Percentiles rank a stretch among this genome's conserved stretches.
phyloP scores from a whole-genome alignment of 2,329 filamentous ascomycete species.

The Fusarium veterinarium region DNA sequence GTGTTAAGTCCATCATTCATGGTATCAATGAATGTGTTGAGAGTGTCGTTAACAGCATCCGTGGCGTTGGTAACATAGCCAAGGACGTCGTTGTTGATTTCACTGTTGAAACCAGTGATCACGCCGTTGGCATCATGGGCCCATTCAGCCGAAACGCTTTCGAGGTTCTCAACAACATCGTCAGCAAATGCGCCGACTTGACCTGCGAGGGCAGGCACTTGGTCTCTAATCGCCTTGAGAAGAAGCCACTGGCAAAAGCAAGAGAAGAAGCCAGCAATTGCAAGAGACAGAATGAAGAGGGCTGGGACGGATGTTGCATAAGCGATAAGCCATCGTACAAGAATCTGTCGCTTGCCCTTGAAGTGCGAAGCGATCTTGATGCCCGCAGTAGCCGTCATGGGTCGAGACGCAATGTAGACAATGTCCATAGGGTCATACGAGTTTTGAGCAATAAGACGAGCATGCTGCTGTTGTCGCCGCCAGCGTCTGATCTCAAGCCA shows the following conservation, averaged over 20 bases:
- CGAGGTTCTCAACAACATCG: constrained; percentile 77
- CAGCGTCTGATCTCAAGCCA: constrained; percentile 84
- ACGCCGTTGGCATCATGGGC: constrained; percentile 79
- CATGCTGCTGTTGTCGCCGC: constrained; percentile 76
- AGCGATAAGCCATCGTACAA: constrained; percentile 84
- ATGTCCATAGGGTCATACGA: constrained; percentile 86
- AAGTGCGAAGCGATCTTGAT: constrained; percentile 76
- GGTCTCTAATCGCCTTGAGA: constrained; percentile 76
- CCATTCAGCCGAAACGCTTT: constrained; percentile 81
- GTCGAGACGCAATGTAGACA: constrained; percentile 86
- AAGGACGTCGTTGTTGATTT: constrained; percentile 87
- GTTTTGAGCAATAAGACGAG: constrained; percentile 72
- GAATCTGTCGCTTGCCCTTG: constrained; percentile 73
- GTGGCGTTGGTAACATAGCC: constrained; percentile 90
- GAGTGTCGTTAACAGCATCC: constrained; percentile 82
- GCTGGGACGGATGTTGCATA: constrained; percentile 89
- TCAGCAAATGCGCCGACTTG: constrained; percentile 84
- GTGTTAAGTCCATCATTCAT: constrained; percentile 79
- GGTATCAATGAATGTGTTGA: constrained; percentile 83
- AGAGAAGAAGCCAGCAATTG: constrained; percentile 82
- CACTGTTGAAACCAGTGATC: constrained; percentile 75
- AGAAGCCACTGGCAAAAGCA: constrained; percentile 86
- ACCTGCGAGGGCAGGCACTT: constrained; percentile 78
- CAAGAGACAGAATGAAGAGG: constrained; percentile 87
- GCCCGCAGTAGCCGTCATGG: constrained; percentile 78